Evolutionary conservation across 768 basidiomycete genomes (phyloP).

Genomic region (Auriscalpium orientale): DNA sequence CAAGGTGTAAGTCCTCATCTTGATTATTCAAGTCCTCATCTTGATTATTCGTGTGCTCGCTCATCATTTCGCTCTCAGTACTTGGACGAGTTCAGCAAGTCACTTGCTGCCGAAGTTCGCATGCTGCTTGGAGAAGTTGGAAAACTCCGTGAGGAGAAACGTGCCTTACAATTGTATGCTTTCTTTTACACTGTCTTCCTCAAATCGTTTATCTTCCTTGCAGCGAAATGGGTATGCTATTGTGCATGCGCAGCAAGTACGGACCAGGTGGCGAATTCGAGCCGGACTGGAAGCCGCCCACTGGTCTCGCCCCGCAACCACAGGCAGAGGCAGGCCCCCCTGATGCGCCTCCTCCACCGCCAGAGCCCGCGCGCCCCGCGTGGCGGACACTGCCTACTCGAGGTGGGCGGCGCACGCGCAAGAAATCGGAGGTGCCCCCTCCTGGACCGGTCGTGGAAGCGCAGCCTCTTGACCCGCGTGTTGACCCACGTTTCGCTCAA

Average conservation of each 20-base stretch:
- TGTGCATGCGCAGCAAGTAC: conserved; percentile 67
- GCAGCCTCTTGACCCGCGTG: neutral
- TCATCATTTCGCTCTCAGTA: conserved; percentile 38
- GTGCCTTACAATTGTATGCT: conserved; percentile 71
- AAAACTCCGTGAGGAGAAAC: conserved; percentile 71
- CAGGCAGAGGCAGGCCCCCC: conserved; percentile 16
- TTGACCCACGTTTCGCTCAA: neutral
- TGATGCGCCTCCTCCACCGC: conserved; percentile 16
- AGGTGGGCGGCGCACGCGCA: conserved; percentile 12
- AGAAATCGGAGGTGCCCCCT: conserved; percentile 8
- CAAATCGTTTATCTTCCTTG: neutral
- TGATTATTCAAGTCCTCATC: conserved; percentile 20
- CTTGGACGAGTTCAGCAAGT: conserved; percentile 82
- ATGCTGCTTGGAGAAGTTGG: conserved; percentile 81
- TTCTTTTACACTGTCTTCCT: neutral
- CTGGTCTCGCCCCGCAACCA: neutral
- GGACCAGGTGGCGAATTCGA: conserved; percentile 84
- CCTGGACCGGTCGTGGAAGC: conserved; percentile 2
- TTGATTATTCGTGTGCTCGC: neutral
- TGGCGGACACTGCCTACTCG: conserved; percentile 11
- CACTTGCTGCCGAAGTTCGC: conserved; percentile 75
- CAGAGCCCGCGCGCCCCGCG: conserved; percentile 17
- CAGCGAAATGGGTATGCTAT: conserved; percentile 70
- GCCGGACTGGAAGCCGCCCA: conserved; percentile 55
- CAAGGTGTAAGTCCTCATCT: conserved; percentile 52